These are phyloP conservation scores for Metschnikowia sp. DNA, from an alignment of 805 yeast genomes.

Conservation along the genomic window DNA sequence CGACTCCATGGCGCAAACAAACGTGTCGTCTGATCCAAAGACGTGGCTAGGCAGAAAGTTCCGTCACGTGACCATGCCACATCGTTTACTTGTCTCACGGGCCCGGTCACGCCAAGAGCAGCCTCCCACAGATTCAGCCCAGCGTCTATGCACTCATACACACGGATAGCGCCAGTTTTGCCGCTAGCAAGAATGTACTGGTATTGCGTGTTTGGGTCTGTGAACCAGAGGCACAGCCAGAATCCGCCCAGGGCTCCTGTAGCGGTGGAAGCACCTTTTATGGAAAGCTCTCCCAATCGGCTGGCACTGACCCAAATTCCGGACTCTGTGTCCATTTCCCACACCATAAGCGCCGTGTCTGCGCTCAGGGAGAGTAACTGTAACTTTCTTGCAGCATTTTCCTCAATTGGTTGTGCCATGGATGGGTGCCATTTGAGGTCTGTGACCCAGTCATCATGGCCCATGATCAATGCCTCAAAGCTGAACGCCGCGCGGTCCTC, in stretches of 20 bases:
- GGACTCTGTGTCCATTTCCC: conserved; percentile 84
- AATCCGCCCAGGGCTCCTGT: conserved; percentile 85
- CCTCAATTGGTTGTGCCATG: neutral
- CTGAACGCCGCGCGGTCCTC: conserved; percentile 51
- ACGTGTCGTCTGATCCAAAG: conserved; percentile 92
- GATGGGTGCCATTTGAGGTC: conserved; percentile 76
- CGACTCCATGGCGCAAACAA: conserved; percentile 63
- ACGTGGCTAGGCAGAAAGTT: conserved; percentile 67
- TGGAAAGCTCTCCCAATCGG: conserved; percentile 86
- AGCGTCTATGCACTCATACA: conserved; percentile 48
- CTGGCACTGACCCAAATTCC: conserved; percentile 86
- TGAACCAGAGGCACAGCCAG: conserved; percentile 69
- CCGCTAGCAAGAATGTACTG: conserved; percentile 73
- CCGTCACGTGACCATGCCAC: conserved; percentile 71
- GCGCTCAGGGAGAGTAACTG: conserved; percentile 82
- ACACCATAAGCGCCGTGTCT: conserved; percentile 87
- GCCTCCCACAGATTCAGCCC: conserved; percentile 35
- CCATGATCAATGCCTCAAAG: conserved; percentile 93
- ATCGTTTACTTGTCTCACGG: conserved; percentile 72
- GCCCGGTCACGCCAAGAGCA: conserved; percentile 67
- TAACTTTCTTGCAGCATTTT: conserved; percentile 31
- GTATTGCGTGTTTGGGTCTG: conserved; percentile 20
- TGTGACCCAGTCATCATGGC: conserved; percentile 98
- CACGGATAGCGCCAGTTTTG: conserved; percentile 88
- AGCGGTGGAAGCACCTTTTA: conserved; percentile 97